Base-by-base conservation (phyloP, 164 flowering plant species). In the Stephania japonica region DNA sequence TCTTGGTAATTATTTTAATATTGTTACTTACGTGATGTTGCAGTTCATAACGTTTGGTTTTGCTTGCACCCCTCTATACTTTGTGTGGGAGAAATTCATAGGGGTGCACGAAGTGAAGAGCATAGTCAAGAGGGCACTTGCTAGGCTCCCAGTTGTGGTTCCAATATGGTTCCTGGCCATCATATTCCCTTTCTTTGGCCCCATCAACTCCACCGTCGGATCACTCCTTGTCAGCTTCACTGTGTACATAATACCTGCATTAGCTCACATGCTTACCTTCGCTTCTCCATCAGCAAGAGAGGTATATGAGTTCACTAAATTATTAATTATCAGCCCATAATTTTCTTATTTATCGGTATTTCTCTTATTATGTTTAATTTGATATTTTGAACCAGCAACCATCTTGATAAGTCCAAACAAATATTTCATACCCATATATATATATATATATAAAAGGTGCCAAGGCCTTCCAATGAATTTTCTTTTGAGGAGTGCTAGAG, bases 41-140 rank as follows among this genome's bases (percentile, higher is more conserved):
- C 87, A 89, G 93, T 88, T 89, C 62, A 89, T 89, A 67, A 91
- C 97, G 61, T 91, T 91, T 68, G 97, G 97, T 38, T 91, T 87
- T 61, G 97, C 94, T 1, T 90, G 91, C 76, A 91, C 97, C 8
- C 97, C 97, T 0, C 69, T 91, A 72, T 91, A 91, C 78, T 89
- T 91, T 71, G 94, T 91, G 73, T 91, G 93, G 93, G 93, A 91
- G 85, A 91, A 91, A 77, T 82, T 83, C 72, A 70, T 89, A 4
- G 90, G 96, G 65, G 79, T 91, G 82, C 97, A 91, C 72, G 86
- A 85, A 62, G 81, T 87, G 6, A 88, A 87, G 82, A 91, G 92
- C 79, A 74, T 87, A 59, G 82, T 72, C 43, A 50, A 83, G 68
- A 84, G 86, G 73, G 97, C 97, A 14, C 73, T 89, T 0, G 76